Evolutionary conservation across 2,329 filamentous ascomycete species (phyloP), one percentile per base, ranked within the genome.

Genomic region (Trichoderma sp.): DNA sequence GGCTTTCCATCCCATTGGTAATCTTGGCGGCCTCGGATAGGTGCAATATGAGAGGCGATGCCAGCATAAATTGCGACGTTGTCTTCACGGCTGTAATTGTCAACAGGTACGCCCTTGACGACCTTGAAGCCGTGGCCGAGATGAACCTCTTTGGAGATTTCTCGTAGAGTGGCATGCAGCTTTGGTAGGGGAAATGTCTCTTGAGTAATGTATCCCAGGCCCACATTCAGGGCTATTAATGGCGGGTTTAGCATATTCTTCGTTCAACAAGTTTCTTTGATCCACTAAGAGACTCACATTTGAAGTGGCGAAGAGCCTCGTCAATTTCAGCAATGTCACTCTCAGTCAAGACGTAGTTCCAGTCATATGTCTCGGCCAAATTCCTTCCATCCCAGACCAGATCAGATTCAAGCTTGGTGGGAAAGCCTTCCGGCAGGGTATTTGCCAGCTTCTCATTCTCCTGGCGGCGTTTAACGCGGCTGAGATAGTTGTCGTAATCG

Each of bases 51-150:
- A 0, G 86, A 81, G 0, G 87, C 84, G 1, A 90, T 76, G 0
- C 89, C 89, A 2, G 85, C 81, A 72, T 89, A 90, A 69, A 89
- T 85, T 70, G 85, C 83, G 34, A 88, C 74, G 69, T 87, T 88
- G 2, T 90, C 86, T 70, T 88, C 84, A 21, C 83, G 82, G 0
- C 80, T 81, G 73, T 89, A 83, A 4, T 79, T 78, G 11, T 83
- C 80, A 0, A 88, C 83, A 1, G 83, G 81, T 0, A 90, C 74
- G 6, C 89, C 89, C 2, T 87, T 84, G 18, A 91, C 75, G 2
- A 89, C 86, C 59, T 86, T 86, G 79, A 90, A 89, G 2, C 89
- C 89, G 60, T 84, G 83, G 2, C 87, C 87, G 32, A 79, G 76
- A 74, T 89, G 86, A 1, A 90, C 75, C 69, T 89, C 86, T 11